A percentile compares a stretch with the other conserved stretches of the same genome.
These are phyloP conservation scores for Protomyces inundatus DNA, from an alignment of 1,139 yeast species.

Conservation along the genomic window DNA sequence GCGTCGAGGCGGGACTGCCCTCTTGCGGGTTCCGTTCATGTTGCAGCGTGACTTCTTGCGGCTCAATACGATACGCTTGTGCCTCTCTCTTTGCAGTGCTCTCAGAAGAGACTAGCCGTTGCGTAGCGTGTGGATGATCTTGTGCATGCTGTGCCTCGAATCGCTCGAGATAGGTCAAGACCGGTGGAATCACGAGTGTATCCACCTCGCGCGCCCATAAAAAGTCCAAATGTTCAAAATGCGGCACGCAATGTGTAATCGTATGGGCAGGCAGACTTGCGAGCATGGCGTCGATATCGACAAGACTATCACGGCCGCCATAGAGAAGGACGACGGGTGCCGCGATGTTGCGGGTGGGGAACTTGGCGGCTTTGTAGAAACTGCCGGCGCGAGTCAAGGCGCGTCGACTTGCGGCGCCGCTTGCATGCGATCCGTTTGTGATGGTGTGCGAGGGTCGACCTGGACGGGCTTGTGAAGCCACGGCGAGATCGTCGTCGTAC, in stretches of 20 bases:
- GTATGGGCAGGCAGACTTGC: slow-evolving; percentile 49
- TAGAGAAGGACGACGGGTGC: slow-evolving; percentile 71
- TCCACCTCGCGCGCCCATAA: slow-evolving; percentile 77
- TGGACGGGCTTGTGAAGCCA: not conserved
- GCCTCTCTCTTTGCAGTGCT: no score
- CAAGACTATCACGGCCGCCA: slow-evolving; percentile 76
- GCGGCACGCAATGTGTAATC: slow-evolving; percentile 46
- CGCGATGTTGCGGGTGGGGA: slow-evolving; percentile 59
- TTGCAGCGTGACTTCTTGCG: not conserved
- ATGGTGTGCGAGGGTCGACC: slow-evolving; percentile 22
- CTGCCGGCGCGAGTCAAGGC: slow-evolving; percentile 33
- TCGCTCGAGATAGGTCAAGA: slow-evolving; percentile 35
- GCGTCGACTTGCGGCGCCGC: no score
- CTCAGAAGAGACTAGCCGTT: no score
- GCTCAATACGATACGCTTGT: not conserved
- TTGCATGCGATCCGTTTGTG: not conserved
- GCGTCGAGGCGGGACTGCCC: not conserved
- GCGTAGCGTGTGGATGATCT: no score
- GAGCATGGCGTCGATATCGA: slow-evolving; percentile 72
- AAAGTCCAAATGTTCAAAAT: slow-evolving; percentile 80
- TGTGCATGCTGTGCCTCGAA: not conserved
- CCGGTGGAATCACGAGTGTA: slow-evolving; percentile 50
- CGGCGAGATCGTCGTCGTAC: slow-evolving; percentile 58
- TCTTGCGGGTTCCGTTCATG: not conserved
- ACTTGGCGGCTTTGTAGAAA: slow-evolving; percentile 57